Evolutionary conservation across 345 rosid genomes (phyloP), one percentile per base, ranked within the genome.

Genomic region (Populus davidiana): DNA sequence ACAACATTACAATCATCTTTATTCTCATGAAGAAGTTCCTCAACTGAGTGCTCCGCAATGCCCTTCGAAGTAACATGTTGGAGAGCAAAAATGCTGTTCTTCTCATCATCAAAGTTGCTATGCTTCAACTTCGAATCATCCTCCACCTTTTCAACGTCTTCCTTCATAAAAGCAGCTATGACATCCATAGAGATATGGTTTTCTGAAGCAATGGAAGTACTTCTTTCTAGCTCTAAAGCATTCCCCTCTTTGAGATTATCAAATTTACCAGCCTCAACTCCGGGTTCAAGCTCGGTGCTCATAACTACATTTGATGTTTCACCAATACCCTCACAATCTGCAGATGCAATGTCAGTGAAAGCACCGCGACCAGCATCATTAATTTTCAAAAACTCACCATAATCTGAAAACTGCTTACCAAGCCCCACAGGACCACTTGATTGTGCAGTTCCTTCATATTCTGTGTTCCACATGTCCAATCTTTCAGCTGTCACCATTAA

Each of bases 221-320:
- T 16, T 27, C 36, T 59, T 29, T 73, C 75, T 54, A 35, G 23
- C 49, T 81, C 61, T 2, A 43, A 17, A 56, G 29, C 67, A 64
- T 71, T 39, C 47, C 29, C 39, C 14, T 78, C 75, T 25, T 25
- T 8, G 43, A 5, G 67, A 35, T 65, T 47, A 17, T 66, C 67
- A 69, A 68, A 70, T 44, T 69, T 38, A 63, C 33, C 50, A 33
- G 29, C 63, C 44, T 63, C 75, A 36, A 5, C 73, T 67, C 70
- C 78, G 68, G 5, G 12, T 31, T 63, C 43, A 12, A n/a, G 44
- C 29, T 9, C 44, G 25, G 29, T 18, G 9, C 39, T 20, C 49
- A 25, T 23, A 31, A n/a, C 52, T 54, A 20, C 76, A 65, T 54
- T 41, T 17, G 65, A 12, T n/a, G 52, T 70, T 56, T 71, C 52